phyloP scores from a whole-genome alignment of 2,329 filamentous ascomycete species.

The Fusarium incarnatum region DNA sequence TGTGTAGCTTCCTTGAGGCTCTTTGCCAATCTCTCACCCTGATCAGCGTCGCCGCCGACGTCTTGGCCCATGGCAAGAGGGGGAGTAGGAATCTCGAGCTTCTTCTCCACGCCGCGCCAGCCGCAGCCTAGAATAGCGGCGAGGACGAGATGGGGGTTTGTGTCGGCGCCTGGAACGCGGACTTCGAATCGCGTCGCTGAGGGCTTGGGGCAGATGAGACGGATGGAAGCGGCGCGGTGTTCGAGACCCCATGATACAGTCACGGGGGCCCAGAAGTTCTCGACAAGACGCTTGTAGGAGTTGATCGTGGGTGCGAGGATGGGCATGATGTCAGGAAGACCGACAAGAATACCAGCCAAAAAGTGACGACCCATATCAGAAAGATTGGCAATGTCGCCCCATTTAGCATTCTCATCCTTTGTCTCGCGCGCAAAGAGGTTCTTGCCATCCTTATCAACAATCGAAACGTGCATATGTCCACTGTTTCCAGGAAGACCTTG shows the following conservation, averaged over 20 bases:
- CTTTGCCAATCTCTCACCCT: slow-evolving; percentile 83
- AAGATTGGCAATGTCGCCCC: slow-evolving; percentile 80
- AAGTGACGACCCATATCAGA: slow-evolving; percentile 94
- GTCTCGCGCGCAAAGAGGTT: slow-evolving; percentile 84
- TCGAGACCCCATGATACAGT: slow-evolving; percentile 98
- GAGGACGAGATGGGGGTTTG: slow-evolving; percentile 89
- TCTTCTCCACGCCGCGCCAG: slow-evolving; percentile 92
- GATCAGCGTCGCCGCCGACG: slow-evolving; percentile 77
- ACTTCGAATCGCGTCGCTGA: slow-evolving; percentile 93
- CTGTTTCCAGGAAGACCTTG: slow-evolving; percentile 93
- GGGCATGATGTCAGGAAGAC: slow-evolving; percentile 95
- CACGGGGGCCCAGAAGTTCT: slow-evolving; percentile 99
- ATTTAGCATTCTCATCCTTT: slow-evolving; percentile 77
- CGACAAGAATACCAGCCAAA: slow-evolving; percentile 88
- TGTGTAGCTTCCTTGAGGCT: slow-evolving; percentile 85
- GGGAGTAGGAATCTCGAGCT: slow-evolving; percentile 82
- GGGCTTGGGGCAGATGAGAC: slow-evolving; percentile 87
- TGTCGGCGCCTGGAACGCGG: slow-evolving; percentile 92
- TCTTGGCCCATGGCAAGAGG: slow-evolving; percentile 88
- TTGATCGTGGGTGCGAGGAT: slow-evolving; percentile 94
- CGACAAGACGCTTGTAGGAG: slow-evolving; percentile 96
- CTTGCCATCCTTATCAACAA: slow-evolving; percentile 81
- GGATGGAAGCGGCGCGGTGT: slow-evolving; percentile 90
- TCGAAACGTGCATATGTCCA: slow-evolving; percentile 93
- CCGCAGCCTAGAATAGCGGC: slow-evolving; percentile 88